Base-by-base conservation (phyloP, 495 filamentous ascomycete species). In the Talaromyces nanjingensis region DNA sequence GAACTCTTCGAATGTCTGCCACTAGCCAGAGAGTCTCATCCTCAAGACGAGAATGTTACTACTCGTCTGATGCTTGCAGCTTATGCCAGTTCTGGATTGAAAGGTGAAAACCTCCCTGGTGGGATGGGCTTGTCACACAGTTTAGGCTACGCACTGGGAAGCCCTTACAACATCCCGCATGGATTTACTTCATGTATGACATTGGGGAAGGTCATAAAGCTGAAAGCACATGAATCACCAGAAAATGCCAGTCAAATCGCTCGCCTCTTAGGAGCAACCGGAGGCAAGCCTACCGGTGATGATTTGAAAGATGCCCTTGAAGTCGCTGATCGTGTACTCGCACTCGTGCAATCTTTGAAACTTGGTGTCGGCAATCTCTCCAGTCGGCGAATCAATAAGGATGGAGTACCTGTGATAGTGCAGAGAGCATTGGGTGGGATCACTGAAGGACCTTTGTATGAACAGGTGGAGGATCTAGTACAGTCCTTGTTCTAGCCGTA, bases 131-230 rank as follows among this genome's bases (percentile, higher is more conserved):
- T 82, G 14, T 72, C 66, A 18, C 81, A 84, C 65, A 59, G 68
- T 0, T 67, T 84, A 8, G 81, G 81, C 2, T 78, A 83, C 63
- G 79, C 81, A 1, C 66, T 84, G 14, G 81, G 81, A 2, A 72
- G 71, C 6, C 78, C 81, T 7, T 84, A 83, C 65, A 65, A 66
- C 4, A 83, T 84, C 45, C 81, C 81, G 6, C 49, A 31, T 49
- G 33, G 33, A 0, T n/a, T 18, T n/a, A 34, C 55, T 31, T 31
- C 55, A 11, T 18, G 55, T 18, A 58, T 58, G 25, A 58, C 55
- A 1, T 16, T 58, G 6, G 55, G 25, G 1, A 58, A 58, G 25
- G 55, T 58, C 0, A n/a, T 58, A 20, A 58, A 24, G 25, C 14
- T 31, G 6, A 58, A 58, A 58, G 55, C 55, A 9, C 9, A 31